Percentiles rank a stretch among this genome's conserved stretches.
phyloP scores from a whole-genome alignment of 2,329 filamentous ascomycete genomes.

The Penicillium sp. region DNA sequence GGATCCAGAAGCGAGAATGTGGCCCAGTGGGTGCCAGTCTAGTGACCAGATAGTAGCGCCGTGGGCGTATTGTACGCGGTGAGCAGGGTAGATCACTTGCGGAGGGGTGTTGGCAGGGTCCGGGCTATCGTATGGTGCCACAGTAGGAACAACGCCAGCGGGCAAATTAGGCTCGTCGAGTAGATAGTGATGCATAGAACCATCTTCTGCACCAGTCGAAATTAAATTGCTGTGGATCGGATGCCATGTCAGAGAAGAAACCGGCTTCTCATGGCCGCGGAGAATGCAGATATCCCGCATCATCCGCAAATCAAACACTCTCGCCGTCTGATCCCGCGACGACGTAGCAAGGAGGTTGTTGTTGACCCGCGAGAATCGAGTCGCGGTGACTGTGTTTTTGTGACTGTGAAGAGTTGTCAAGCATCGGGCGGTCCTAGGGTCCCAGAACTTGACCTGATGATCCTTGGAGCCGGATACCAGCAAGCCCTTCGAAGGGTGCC shows the following conservation, averaged over 20 bases:
- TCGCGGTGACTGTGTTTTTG: constrained; percentile 95
- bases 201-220: constrained; percentile 86
- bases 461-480: constrained; percentile 97
- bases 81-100: constrained; percentile 89
- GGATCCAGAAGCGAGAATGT: constrained; percentile 91
- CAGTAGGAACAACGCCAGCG: constrained; percentile 65
- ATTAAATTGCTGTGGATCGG: constrained; percentile 86
- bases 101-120: constrained; percentile 78
- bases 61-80: constrained; percentile 83
- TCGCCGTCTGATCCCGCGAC: constrained; percentile 86
- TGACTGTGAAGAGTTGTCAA: constrained; percentile 93
- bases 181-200: constrained; percentile 89
- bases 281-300: constrained; percentile 96
- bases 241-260: constrained; percentile 90
- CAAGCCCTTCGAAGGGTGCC: constrained; percentile 93
- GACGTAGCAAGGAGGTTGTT: constrained; percentile 87
- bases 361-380: constrained; percentile 81
- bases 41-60: constrained; percentile 96
- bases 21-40: constrained; percentile 95
- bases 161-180: constrained; percentile 91
- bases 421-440: constrained; percentile 86
- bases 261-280: constrained; percentile 93
- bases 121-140: constrained; percentile 81
- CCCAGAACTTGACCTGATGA: constrained; percentile 96
- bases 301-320: constrained; percentile 93